phyloP scores from a whole-genome alignment of 495 filamentous ascomycete genomes.

The Penicillium cinerascens region DNA sequence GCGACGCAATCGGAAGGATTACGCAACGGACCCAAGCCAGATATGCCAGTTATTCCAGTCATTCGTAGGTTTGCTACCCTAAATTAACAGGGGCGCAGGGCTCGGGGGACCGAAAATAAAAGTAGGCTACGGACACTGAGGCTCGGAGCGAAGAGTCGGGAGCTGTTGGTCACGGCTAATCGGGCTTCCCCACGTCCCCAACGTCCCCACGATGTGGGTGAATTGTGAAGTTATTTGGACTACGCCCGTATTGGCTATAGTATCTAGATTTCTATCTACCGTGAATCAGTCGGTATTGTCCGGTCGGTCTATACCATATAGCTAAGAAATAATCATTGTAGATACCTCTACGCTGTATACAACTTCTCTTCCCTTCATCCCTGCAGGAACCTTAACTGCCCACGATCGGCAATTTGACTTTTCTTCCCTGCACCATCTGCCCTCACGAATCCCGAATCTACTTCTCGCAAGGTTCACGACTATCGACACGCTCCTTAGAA shows the following conservation, averaged over 20 bases:
- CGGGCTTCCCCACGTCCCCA: constrained; percentile 4
- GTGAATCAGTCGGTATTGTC: neutral
- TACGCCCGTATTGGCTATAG: too few species aligned
- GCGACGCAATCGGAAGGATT: constrained; percentile 11
- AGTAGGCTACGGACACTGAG: neutral
- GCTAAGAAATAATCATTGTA: neutral
- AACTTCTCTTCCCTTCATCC: neutral
- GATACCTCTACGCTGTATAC: neutral
- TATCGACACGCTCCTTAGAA: neutral
- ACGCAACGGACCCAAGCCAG: neutral
- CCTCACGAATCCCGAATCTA: neutral
- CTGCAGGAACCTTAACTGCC: neutral
- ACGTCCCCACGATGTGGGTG: neutral
- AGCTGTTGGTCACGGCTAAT: neutral
- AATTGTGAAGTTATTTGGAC: neutral
- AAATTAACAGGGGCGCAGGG: neutral
- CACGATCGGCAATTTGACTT: neutral
- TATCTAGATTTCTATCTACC: too few species aligned
- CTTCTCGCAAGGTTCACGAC: neutral
- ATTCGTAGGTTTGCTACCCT: neutral
- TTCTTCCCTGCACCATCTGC: neutral
- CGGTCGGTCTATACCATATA: neutral
- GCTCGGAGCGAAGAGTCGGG: neutral
- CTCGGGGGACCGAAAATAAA: neutral
- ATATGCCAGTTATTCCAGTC: too few species aligned